These are phyloP conservation scores for Thelonectria olida DNA, from an alignment of 2,329 filamentous ascomycete genomes.

Conservation along the genomic window DNA sequence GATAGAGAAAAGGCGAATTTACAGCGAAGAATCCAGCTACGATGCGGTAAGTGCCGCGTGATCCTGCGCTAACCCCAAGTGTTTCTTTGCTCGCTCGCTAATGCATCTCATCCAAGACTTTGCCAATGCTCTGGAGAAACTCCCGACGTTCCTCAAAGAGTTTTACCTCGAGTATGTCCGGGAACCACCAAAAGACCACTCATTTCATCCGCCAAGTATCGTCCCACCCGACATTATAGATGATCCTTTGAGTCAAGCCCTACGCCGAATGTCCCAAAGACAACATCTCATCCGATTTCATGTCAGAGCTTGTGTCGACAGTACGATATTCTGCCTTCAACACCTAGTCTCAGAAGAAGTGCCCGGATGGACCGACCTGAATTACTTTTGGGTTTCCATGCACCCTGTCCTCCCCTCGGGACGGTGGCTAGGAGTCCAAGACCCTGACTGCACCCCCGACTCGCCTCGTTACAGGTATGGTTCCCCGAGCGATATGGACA, in stretches of 20 bases:
- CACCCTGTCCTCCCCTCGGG: constrained; percentile 7
- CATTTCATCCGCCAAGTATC: background rate
- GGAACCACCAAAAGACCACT: constrained; percentile 2
- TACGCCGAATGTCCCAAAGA: background rate
- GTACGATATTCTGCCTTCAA: background rate
- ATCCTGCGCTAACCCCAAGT: no score
- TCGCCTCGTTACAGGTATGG: background rate
- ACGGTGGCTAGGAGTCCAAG: background rate
- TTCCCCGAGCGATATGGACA: background rate
- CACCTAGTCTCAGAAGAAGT: background rate
- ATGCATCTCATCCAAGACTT: background rate
- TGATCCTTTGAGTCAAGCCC: background rate
- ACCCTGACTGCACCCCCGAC: background rate
- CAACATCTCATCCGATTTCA: background rate
- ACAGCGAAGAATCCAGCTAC: background rate
- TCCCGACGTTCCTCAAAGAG: background rate
- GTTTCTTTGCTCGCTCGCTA: no score
- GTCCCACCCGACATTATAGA: background rate
- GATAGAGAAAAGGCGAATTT: background rate
- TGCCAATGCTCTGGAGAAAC: background rate
- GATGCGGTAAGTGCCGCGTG: background rate
- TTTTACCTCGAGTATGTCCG: background rate
- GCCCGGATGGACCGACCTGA: background rate
- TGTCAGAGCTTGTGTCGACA: background rate
- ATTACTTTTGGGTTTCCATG: background rate